Evolutionary conservation across 768 basidiomycete species (phyloP).

Genomic region (Pleurotus sapidus): DNA sequence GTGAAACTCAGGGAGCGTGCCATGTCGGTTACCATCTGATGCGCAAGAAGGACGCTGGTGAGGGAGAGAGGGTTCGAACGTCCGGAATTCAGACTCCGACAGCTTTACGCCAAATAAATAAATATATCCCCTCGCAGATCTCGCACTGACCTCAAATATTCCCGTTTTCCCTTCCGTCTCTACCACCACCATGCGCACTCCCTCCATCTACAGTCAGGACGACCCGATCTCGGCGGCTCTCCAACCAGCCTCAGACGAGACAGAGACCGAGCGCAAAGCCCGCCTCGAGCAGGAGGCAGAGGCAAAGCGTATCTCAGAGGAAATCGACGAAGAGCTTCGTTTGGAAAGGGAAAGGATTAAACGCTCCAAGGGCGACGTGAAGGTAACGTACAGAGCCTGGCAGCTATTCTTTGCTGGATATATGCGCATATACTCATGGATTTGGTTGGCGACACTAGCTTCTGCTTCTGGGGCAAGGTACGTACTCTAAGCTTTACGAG

Average conservation of each 20-base stretch:
- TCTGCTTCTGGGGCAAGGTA: conserved; percentile 63
- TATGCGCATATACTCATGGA: conserved; percentile 35
- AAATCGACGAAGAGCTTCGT: conserved; percentile 79
- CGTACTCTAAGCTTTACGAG: not conserved
- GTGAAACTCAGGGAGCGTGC: conserved; percentile 11
- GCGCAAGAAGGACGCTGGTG: conserved; percentile 12
- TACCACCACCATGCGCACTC: conserved; percentile 53
- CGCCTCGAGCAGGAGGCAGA: conserved; percentile 69
- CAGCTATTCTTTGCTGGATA: not conserved
- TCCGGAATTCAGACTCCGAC: not conserved
- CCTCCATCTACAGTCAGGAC: conserved; percentile 71
- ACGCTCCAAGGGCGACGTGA: conserved; percentile 71
- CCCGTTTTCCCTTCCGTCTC: conserved; percentile 8
- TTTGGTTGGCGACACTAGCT: conserved; percentile 36
- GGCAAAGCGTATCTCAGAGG: conserved; percentile 73
- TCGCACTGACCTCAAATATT: not conserved
- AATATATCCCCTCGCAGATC: not conserved
- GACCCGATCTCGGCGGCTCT: conserved; percentile 72
- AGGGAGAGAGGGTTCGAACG: not conserved
- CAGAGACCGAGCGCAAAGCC: conserved; percentile 55
- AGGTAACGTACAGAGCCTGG: conserved; percentile 37
- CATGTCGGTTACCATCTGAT: conserved; percentile 16
- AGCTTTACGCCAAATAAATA: conserved; percentile 3
- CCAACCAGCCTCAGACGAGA: conserved; percentile 64
- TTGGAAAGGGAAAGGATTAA: conserved; percentile 64